Conservation (phyloP, 495 filamentous ascomycete genomes). For the Pyronema domesticum region DNA sequence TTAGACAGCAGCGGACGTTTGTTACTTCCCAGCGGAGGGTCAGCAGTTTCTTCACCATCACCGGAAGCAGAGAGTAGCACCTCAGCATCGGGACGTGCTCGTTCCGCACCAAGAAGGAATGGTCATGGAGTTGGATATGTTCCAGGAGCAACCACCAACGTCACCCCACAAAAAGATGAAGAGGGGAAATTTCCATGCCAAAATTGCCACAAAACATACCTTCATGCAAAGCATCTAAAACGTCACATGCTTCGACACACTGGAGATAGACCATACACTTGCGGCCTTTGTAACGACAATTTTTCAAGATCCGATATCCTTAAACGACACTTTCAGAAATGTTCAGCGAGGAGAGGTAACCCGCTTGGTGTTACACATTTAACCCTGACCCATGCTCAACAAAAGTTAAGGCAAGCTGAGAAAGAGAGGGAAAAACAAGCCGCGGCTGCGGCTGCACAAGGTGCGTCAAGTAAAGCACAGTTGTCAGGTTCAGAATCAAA, state of each 20-base stretch:
- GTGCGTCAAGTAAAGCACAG: not conserved
- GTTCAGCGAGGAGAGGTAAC: slow-evolving; percentile 84
- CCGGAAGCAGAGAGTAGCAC: not conserved
- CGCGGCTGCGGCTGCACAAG: not conserved
- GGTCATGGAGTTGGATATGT: not conserved
- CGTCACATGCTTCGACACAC: slow-evolving; percentile 88
- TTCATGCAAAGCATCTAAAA: slow-evolving; percentile 95
- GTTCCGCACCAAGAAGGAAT: not conserved
- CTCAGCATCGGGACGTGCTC: not conserved
- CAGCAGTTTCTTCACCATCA: slow-evolving; percentile 3
- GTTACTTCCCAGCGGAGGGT: slow-evolving; percentile 7
- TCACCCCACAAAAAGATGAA: slow-evolving; percentile 77
- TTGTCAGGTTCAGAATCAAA: slow-evolving; percentile 2
- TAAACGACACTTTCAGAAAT: slow-evolving; percentile 97
- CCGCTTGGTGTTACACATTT: slow-evolving; percentile 82
- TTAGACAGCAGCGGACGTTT: slow-evolving; percentile 2
- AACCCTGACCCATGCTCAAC: slow-evolving; percentile 72
- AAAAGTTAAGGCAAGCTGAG: slow-evolving; percentile 46
- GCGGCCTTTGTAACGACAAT: slow-evolving; percentile 90
- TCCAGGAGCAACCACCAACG: slow-evolving; percentile 52
- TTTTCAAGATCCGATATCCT: slow-evolving; percentile 96
- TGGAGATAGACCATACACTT: slow-evolving; percentile 91
- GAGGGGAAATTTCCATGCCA: slow-evolving; percentile 95
- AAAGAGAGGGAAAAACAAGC: slow-evolving; percentile 9
- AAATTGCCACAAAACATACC: slow-evolving; percentile 92